Evolutionary conservation across 1,139 yeast genomes (phyloP), one percentile per base, ranked within the genome.

Genomic region (Geotrichum carabidarum): DNA sequence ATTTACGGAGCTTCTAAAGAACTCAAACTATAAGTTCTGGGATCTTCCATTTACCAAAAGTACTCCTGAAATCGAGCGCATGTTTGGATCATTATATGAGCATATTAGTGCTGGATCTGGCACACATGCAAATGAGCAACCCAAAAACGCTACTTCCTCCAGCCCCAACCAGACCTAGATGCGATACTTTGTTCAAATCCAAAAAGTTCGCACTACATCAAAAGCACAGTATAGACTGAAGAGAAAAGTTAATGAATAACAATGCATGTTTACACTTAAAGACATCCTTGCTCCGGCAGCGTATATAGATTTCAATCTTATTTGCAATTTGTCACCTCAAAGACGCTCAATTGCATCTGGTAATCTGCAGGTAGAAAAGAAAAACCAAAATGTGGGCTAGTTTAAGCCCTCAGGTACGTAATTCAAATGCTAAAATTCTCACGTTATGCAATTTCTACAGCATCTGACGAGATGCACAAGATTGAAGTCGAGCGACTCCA

Each of bases 1-100:
- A 1, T 86, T 91, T 65, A 82, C 90, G 4, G 93, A 88, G 67
- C 74, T 93, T 62, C 73, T 93, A 62, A 84, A 82, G 68, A 83
- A 84, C 65, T 78, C 81, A 14, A 83, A 80, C 58, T 80, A 83
- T 62, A 81, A 84, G 51, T 81, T 91, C 67, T 83, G 87, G 71
- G 89, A 85, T 30, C 75, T 87, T 58, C 82, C 86, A 46, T 90
- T 88, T 68, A 82, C 89, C 53, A 85, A 84, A 66, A 73, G 76
- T 47, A 79, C 87, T 7, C 85, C 88, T 1, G 96, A 88, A 58
- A 68, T 71, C 56, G 74, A 71, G 58, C 62, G 70, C 37, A 68
- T 73, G 67, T 73, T 73, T 57, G 63, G 71, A 35, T 67, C 74
- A n/a, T 64, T 73, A 48, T 70, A 68, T 57, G 64, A 69, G 44